Evolutionary conservation across 257 asterid genomes (phyloP), one percentile per base, ranked within the genome.

Genomic region (Solanum medicagineum): DNA sequence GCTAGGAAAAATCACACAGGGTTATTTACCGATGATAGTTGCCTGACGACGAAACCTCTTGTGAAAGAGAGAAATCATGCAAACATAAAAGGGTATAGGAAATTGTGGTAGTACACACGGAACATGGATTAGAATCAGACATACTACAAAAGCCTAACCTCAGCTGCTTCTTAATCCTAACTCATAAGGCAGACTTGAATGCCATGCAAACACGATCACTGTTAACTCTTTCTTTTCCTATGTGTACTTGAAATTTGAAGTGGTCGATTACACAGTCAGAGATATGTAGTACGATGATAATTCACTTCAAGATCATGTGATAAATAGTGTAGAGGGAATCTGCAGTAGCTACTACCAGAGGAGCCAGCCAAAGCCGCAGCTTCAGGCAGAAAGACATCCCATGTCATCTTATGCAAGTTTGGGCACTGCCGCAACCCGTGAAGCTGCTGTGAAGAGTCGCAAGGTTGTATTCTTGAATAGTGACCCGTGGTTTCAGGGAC

Each of bases 391-490:
- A 95, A 92, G 88, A 84, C 92, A 87, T 85, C 93, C 98, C 42
- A 36, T 5, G 42, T 36, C 87, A 87, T 96, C 84, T 91, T 90
- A 89, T 89, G 55, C 91, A 95, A 32, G 97, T 84, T 89, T 92
- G 26, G 98, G 94, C 90, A 92, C 95, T 57, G 12, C 92, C 63
- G 98, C 98, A 85, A 89, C 95, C 45, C 96, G 93, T 19, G 99
- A 96, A 91, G 98, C 98, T 77, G 98, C 93, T 85, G 92, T 96
- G 83, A 91, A 93, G 45, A 93, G 94, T 92, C 90, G 90, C 92
- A 57, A 54, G 84, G 26, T 29, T 45, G 44, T 57, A 15, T 17
- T 69, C 53, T 70, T 19, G 29, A 69, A 40, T 70, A 17, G 32
- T 22, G 20, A 26, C 47, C 49, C 56, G n/a, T 32, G 20, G 7